Evolutionary conservation across 75 land plant species (phyloP), one percentile per base, ranked within the genome.

Genomic region (Sequoia sempervirens): DNA sequence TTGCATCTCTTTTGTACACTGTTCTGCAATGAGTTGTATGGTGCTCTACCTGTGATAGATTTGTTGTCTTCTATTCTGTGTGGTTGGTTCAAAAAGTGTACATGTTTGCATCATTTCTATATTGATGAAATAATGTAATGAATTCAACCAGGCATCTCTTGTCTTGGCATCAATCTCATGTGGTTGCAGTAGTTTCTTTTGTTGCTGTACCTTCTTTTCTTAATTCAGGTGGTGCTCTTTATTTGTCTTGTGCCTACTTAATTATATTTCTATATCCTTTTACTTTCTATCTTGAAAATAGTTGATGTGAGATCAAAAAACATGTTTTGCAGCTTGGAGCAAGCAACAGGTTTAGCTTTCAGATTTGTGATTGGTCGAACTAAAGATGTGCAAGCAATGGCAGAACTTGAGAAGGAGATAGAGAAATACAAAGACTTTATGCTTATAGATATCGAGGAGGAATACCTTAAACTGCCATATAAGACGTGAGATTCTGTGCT

Each of bases 311-410:
- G 15, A 14, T 52, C 14, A 20, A 45, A 80, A n/a, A 37, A 54
- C 40, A 74, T 15, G 30, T 73, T 12, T 85, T 86, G 83, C 86
- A 95, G 96, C 28, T 85, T 95, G 83, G 96, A 95, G 86, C 90
- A 91, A 83, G 88, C 91, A 40, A 92, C 96, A 43, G 96, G 97
- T 34, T 82, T 95, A 74, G 95, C 94, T n/a, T 90, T 95, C 72
- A 86, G 97, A 82, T 95, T 95, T 92, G 92, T 95, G 23, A 95
- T 95, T 83, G 97, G 97, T 43, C 85, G 89, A 54, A 89, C 94
- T 18, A 85, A 86, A 73, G 94, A 95, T 86, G 73, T 75, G 28
- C 68, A 78, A 79, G 92, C 92, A 80, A 95, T 91, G 94, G 84
- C 82, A 83, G 92, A 83, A 26, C 89, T 95, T 40, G 81, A 91